Conservation (phyloP, 2,329 filamentous ascomycete species). For the Trichoderma aggressivum region DNA sequence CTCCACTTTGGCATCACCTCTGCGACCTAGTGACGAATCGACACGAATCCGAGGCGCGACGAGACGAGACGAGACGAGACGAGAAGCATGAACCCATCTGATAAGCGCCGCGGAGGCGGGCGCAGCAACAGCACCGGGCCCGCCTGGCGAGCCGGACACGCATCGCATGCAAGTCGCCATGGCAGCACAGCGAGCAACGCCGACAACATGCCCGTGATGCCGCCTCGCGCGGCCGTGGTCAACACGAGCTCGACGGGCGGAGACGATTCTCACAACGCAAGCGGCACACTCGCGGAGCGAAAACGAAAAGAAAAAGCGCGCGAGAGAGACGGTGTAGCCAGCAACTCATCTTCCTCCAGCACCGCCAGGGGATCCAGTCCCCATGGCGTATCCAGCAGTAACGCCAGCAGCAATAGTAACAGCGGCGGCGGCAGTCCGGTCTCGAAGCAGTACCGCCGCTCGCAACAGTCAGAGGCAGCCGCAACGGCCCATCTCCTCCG, state of each 20-base stretch:
- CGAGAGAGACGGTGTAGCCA: conserved; percentile 25
- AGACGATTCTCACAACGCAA: conserved; percentile 27
- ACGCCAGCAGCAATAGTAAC: conserved; percentile 25
- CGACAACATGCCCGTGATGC: conserved; percentile 31
- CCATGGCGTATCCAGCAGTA: conserved; percentile 26
- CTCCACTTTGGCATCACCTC: conserved; percentile 25
- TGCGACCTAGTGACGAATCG: conserved; percentile 25
- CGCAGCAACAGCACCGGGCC: conserved; percentile 23
- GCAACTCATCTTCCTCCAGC: conserved; percentile 10
- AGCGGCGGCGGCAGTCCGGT: conserved; percentile 11
- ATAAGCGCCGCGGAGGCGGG: conserved; percentile 43
- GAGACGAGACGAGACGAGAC: not conserved
- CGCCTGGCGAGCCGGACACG: conserved; percentile 23
- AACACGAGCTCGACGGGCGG: conserved; percentile 24
- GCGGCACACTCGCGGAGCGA: conserved; percentile 36
- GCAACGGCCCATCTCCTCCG: conserved; percentile 30
- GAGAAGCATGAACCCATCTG: conserved; percentile 38
- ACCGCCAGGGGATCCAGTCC: conserved; percentile 10
- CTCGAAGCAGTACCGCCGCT: conserved; percentile 11
- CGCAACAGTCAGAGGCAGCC: conserved; percentile 18
- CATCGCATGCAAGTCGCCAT: conserved; percentile 23
- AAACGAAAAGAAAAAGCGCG: conserved; percentile 31
- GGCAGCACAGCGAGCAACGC: conserved; percentile 1
- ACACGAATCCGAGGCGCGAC: not conserved
- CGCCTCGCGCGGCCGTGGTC: conserved; percentile 31